Percentiles rank a stretch among this genome's conserved stretches.
These are phyloP conservation scores for Baudoinia panamericana DNA, from an alignment of 495 filamentous ascomycete species.

Conservation along the genomic window DNA sequence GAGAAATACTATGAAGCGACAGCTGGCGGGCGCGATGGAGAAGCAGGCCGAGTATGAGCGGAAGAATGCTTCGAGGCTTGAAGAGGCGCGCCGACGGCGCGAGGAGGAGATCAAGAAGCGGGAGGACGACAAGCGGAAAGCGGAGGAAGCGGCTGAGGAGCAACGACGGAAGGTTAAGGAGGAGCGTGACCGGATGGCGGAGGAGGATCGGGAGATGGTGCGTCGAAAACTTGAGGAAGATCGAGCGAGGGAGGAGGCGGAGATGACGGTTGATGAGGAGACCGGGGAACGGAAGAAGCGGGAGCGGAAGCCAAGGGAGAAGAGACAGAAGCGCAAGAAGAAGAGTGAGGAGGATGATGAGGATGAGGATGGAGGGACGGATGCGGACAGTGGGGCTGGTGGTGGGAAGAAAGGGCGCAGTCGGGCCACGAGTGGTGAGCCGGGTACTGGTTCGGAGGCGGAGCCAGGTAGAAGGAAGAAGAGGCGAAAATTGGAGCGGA, in stretches of 20 bases:
- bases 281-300: conserved; percentile 65
- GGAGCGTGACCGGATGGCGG: conserved; percentile 65
- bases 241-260: conserved; percentile 48
- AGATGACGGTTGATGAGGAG: conserved; percentile 60
- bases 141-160: conserved; percentile 53
- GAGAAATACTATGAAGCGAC: conserved; percentile 78
- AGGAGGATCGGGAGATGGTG: conserved; percentile 58
- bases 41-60: conserved; percentile 85
- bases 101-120: conserved; percentile 62
- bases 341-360: conserved; percentile 47
- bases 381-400: conserved; percentile 16
- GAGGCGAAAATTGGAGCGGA: conserved; percentile 30
- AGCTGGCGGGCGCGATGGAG: conserved; percentile 72
- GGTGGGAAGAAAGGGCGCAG: conserved; percentile 17
- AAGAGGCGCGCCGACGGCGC: conserved; percentile 57
- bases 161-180: conserved; percentile 64
- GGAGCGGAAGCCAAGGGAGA: conserved; percentile 46
- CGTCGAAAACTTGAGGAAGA: conserved; percentile 63
- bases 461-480: conserved; percentile 25
- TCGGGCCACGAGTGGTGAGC: conserved; percentile 17
- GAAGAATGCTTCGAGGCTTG: conserved; percentile 73
- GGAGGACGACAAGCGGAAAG: conserved; percentile 56
- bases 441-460: conserved; percentile 12
- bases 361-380: conserved; percentile 31
- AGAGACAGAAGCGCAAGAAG: conserved; percentile 44